Base-by-base conservation (phyloP, 2,329 filamentous ascomycete genomes). In the Thyridium curvatum region DNA sequence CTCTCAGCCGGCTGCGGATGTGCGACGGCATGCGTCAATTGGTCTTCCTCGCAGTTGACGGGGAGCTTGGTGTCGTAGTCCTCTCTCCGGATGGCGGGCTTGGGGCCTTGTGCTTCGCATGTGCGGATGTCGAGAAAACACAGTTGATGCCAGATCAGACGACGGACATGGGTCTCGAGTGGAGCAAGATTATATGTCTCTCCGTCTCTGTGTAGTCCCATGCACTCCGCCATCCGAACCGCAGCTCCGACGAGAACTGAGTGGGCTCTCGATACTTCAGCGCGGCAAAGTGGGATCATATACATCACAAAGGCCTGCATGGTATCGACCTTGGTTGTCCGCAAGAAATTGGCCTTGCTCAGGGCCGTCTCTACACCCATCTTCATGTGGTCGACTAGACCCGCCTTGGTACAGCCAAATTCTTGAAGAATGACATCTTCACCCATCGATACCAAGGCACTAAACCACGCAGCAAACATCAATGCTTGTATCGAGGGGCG, bases 231-330 rank as follows among this genome's bases (percentile, higher is more conserved):
- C 55, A 88, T 74, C 13, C 84, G 72, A 32, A 88, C 80, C 4
- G 82, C 83, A 12, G 82, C 79, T 3, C 82, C 84, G 4, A 85
- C 74, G 1, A 88, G 67, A 4, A 84, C 81, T 4, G 82, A 86
- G 57, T 89, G 84, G 4, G 81, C 77, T 45, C 84, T 69, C 8
- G 84, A 88, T 4, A 89, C 71, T 57, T 88, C 82, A 15, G 74
- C 74, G 39, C 84, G 71, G 48, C 84, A 87, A 12, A 89, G 69
- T 0, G 84, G 80, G 41, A 87, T 79, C 61, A 88, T 65, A 47
- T 87, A 89, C 68, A 87, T 83, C 29, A 88, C 77, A 49, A 88
- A 83, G 1, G 82, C 83, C 54, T 89, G 85, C 50, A 90, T 65
- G 1, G 81, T 85, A 56, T 87, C 82, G n/a, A 86, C 62, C 47